A percentile compares a stretch with the other conserved stretches of the same genome.
These are phyloP conservation scores for Anacardium occidentale DNA, from an alignment of 345 rosid genomes.

Conservation along the genomic window DNA sequence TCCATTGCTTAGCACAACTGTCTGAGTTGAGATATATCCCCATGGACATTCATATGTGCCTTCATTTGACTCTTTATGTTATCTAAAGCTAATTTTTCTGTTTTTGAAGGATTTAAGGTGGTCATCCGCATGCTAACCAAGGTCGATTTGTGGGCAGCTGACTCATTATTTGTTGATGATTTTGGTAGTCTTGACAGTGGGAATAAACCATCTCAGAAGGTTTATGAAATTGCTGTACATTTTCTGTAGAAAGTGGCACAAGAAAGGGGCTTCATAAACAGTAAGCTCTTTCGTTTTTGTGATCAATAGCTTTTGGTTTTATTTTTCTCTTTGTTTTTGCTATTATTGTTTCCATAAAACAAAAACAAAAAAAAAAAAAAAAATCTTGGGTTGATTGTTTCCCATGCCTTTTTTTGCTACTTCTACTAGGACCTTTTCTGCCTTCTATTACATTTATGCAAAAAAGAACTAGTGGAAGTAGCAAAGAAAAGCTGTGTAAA, in stretches of 20 bases:
- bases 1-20: not conserved
- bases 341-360: not conserved
- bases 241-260: conserved; percentile 6
- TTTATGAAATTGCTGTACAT: conserved; percentile 24
- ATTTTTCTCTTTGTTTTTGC: not conserved
- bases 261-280: conserved; percentile 17
- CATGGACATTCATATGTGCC: not conserved
- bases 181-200: conserved; percentile 9
- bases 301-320: not conserved
- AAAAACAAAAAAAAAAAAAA: no score
- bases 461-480: conserved; percentile 87
- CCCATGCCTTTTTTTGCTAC: conserved; percentile 93
- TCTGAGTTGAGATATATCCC: not conserved
- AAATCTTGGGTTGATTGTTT: conserved; percentile 25
- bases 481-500: conserved; percentile 94
- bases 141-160: conserved; percentile 1
- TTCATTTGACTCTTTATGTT: not conserved
- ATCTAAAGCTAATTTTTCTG: not conserved
- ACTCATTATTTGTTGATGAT: not conserved
- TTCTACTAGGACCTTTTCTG: conserved; percentile 69
- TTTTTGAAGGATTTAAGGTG: conserved; percentile 4
- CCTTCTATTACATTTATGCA: conserved; percentile 40
- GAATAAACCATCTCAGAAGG: conserved; percentile 7
- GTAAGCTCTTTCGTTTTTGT: not conserved
- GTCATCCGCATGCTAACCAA: not conserved